These are phyloP conservation scores for Rhizopus stolonifer DNA, from an alignment of 371 early-diverging fungal species.

Conservation along the genomic window DNA sequence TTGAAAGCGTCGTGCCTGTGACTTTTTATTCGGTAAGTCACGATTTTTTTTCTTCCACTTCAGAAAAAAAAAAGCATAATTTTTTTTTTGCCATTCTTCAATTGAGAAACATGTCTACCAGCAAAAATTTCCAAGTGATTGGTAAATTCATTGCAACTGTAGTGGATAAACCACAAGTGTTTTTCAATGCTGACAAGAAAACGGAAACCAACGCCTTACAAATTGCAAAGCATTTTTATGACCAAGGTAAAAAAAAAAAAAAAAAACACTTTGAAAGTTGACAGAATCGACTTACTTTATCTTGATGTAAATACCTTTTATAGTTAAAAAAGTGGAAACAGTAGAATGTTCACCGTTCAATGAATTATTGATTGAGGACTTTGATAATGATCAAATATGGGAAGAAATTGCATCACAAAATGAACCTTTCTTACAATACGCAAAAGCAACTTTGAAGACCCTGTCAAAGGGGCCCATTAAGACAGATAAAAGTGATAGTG, in stretches of 20 bases:
- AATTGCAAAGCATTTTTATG: constrained; percentile 55
- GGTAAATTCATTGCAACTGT: constrained; percentile 37
- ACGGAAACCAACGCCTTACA: constrained; percentile 37
- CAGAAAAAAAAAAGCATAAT: constrained; percentile 4
- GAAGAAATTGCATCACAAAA: constrained; percentile 87
- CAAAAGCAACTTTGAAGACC: constrained; percentile 48
- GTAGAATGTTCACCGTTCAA: constrained; percentile 51
- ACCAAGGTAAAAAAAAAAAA: constrained; percentile 41
- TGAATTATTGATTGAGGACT: constrained; percentile 72
- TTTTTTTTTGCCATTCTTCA: not conserved
- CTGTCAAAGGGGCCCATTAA: constrained; percentile 20
- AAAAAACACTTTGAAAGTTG: not conserved
- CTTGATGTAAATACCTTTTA: not conserved
- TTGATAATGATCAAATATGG: constrained; percentile 91
- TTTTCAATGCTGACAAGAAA: constrained; percentile 42
- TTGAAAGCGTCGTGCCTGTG: not conserved
- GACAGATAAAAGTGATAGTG: constrained; percentile 15
- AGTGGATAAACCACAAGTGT: constrained; percentile 52
- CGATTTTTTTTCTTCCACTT: not conserved
- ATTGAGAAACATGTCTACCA: not conserved
- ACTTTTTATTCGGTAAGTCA: not conserved
- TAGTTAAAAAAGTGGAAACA: constrained; percentile 53
- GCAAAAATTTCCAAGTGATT: not conserved
- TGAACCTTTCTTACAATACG: constrained; percentile 72
- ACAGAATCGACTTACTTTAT: too few species aligned